Evolutionary conservation across 495 filamentous ascomycete species (phyloP), one percentile per base, ranked within the genome.

Genomic region (Neurospora sp.): DNA sequence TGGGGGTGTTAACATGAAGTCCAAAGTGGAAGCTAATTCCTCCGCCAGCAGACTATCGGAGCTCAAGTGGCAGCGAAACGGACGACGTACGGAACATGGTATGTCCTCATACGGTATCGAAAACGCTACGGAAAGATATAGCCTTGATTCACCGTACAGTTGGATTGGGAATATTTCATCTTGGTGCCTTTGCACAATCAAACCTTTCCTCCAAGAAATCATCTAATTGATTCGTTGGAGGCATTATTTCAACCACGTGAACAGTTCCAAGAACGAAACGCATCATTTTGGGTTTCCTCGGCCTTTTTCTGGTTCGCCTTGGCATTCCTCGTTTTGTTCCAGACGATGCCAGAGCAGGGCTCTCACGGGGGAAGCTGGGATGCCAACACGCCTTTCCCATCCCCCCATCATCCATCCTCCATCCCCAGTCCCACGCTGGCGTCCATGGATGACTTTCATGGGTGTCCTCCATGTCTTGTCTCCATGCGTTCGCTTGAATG

Each of bases 391-490:
- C 72, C 72, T 70, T 70, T 70, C 72, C 72, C 62, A 70, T 73
- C 42, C 54, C 40, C 39, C 59, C 72, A 73, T 66, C 24, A 72
- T 62, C 42, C 66, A 70, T 39, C 48, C 54, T 36, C 66, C 43
- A 21, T 24, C 71, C 39, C 72, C 70, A 62, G 70, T 74, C 74
- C 72, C 72, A 71, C 45, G 74, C 62, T 45, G 40, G 75, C 69
- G 66, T 73, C 70, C 62, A 70, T 76, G 74, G 72, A 69, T 76
- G 73, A 59, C 76, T 62, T 75, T 70, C 71, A 76, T 77, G 74
- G 54, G 69, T 74, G 62, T 40, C 74, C 71, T 76, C 73, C 71
- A 76, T 77, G 74, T 76, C 72, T 69, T 74, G 76, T 76, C 76
- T 75, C 71, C 42, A 66, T 72, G 73, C 71, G 62, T 72, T 77